Base-by-base conservation (phyloP, 768 basidiomycete species). In the Lepiota subincarnata region DNA sequence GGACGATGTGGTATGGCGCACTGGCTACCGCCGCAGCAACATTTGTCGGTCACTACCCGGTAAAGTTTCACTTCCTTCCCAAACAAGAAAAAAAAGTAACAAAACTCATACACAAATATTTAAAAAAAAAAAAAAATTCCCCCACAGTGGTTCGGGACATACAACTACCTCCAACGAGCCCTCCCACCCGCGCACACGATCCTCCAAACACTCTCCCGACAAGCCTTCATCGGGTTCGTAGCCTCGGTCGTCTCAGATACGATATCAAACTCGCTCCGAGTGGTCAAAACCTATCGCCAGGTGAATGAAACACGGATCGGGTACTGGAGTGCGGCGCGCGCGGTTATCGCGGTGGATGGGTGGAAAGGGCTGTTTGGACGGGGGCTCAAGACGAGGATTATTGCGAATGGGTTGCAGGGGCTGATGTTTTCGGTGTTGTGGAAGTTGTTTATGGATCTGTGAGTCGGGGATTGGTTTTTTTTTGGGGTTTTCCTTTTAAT, bases 261-360 rank as follows among this genome's bases (percentile, higher is more conserved):
- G 1, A 64, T 88, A 38, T 91, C 88, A 40, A 98, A 98, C 72
- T 92, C 87, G 4, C 73, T 98, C 1, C 82, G 92, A 16, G 95
- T 98, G 2, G 71, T 98, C 64, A 98, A 98, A 78, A 98, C 96
- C 0, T 98, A 97, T 70, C 75, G 95, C 13, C 96, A 98, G 66
- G 92, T 95, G 28, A 83, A 93, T 64, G 85, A 87, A 56, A 82
- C 81, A 4, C 79, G 82, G 26, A 86, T 98, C 13, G 81, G 86
- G 1, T 98, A 98, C 65, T 52, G 76, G 3, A 81, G 85, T 48
- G 90, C 92, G 0, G 93, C 91, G 0, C 78, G 78, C 44, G 83
- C 81, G 4, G 88, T 98, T 43, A 73, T 97, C 35, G 78, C 78
- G 0, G 69, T 72, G 0, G 94, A 97, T 59, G 95, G 94, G 10